Evolutionary conservation across 768 basidiomycete species (phyloP).

Genomic region (Naganishia vaughanmartiniae): DNA sequence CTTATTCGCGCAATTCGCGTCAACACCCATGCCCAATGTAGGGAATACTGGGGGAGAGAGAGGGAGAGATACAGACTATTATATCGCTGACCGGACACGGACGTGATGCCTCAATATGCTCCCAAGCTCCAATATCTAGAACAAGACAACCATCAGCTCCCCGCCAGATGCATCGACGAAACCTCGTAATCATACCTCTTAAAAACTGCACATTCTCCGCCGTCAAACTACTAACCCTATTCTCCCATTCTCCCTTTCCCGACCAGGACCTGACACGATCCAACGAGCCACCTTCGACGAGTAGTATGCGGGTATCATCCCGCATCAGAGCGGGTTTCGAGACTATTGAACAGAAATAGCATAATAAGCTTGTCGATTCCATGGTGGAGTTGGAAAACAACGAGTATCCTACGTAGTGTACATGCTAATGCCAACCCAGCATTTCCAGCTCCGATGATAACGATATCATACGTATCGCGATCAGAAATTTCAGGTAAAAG

Average conservation of each 20-base stretch:
- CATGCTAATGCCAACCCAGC: conserved; percentile 84
- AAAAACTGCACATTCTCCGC: conserved; percentile 51
- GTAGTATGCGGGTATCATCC: conserved; percentile 60
- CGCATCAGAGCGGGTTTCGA: conserved; percentile 54
- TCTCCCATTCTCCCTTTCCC: conserved; percentile 48
- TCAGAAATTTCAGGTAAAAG: conserved; percentile 2
- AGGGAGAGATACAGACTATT: conserved; percentile 60
- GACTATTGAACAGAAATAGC: conserved; percentile 53
- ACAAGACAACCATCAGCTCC: conserved; percentile 12
- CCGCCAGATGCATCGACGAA: no score
- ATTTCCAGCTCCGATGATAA: conserved; percentile 92
- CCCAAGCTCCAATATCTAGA: conserved; percentile 80
- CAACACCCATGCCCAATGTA: conserved; percentile 42
- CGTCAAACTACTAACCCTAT: conserved; percentile 53
- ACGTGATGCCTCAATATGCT: conserved; percentile 65
- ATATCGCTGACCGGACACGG: conserved; percentile 77
- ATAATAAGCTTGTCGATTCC: neutral
- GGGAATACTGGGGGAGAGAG: neutral
- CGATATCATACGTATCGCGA: conserved; percentile 65
- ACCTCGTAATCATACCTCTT: conserved; percentile 39
- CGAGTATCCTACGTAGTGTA: conserved; percentile 67
- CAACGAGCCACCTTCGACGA: conserved; percentile 80
- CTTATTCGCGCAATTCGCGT: conserved; percentile 49
- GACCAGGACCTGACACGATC: conserved; percentile 68
- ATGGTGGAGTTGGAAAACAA: no score